Evolutionary conservation across 2,329 filamentous ascomycete species (phyloP).

Genomic region (Didymella arachidicola): DNA sequence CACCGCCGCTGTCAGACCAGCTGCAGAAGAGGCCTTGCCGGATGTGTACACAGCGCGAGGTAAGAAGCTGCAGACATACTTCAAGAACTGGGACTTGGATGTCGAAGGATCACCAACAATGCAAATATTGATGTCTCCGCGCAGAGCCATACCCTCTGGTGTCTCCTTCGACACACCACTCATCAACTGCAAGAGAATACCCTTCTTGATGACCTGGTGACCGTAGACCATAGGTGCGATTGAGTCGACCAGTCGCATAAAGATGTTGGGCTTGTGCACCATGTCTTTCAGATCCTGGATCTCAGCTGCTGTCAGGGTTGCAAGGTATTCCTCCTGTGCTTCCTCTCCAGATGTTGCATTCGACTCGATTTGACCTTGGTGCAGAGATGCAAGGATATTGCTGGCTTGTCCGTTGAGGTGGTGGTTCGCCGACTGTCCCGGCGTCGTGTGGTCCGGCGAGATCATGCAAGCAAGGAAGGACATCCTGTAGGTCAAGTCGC

Average conservation of each 20-base stretch:
- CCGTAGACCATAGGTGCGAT: slow-evolving; percentile 97
- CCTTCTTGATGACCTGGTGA: slow-evolving; percentile 97
- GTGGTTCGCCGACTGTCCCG: slow-evolving; percentile 75
- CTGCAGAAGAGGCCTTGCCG: slow-evolving; percentile 95
- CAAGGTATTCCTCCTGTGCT: slow-evolving; percentile 85
- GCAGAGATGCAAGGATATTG: slow-evolving; percentile 86
- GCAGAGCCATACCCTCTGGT: slow-evolving; percentile 90
- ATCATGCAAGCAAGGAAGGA: slow-evolving; percentile 99
- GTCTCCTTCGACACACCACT: slow-evolving; percentile 94
- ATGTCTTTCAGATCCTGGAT: slow-evolving; percentile 91
- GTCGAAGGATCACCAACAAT: slow-evolving; percentile 97
- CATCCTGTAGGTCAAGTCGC: slow-evolving; percentile 92
- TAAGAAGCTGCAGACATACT: slow-evolving; percentile 97
- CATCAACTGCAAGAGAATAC: slow-evolving; percentile 90
- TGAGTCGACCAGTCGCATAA: slow-evolving; percentile 88
- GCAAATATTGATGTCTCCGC: slow-evolving; percentile 98
- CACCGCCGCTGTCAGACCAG: slow-evolving; percentile 95
- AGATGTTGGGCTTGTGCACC: slow-evolving; percentile 96
- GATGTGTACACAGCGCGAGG: slow-evolving; percentile 97
- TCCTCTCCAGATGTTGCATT: slow-evolving; percentile 73
- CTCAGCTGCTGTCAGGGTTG: slow-evolving; percentile 83
- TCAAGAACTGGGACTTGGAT: slow-evolving; percentile 96
- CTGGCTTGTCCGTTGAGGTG: slow-evolving; percentile 75
- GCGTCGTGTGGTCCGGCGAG: slow-evolving; percentile 82
- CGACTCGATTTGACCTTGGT: slow-evolving; percentile 73